Evolutionary conservation across 305 asterid species (phyloP).

Genomic region (Fraxinus floribunda): DNA sequence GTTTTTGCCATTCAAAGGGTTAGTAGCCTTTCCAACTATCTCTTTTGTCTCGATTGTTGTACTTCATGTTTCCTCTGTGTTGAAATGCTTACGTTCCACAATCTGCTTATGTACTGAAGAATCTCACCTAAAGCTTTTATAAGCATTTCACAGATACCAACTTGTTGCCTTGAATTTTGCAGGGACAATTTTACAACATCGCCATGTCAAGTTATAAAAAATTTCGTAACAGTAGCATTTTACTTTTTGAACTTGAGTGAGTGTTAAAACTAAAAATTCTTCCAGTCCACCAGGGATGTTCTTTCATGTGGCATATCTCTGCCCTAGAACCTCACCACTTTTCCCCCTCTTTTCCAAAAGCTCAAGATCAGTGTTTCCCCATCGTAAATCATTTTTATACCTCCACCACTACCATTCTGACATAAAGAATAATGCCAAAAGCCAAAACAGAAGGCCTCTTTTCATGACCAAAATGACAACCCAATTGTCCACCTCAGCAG

Average conservation of each 20-base stretch:
- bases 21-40: neutral
- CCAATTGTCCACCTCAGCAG: constrained; percentile 44
- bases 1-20: neutral
- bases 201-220: neutral
- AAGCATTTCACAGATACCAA: neutral
- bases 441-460: constrained; percentile 19
- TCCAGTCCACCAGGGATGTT: constrained; percentile 32
- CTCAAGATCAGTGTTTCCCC: constrained; percentile 27
- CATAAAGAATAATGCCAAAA: constrained; percentile 26
- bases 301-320: constrained; percentile 33
- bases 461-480: constrained; percentile 37
- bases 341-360: constrained; percentile 33
- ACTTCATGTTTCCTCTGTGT: neutral
- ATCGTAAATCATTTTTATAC: constrained; percentile 25
- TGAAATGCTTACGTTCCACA: neutral
- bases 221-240: neutral
- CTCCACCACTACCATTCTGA: constrained; percentile 22
- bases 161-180: neutral
- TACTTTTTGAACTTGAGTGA: neutral
- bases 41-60: neutral
- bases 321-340: constrained; percentile 44
- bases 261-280: neutral
- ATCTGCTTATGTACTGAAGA: neutral
- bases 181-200: neutral
- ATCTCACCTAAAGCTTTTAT: neutral